Conservation (phyloP, 2,329 filamentous ascomycete genomes). For the Alternaria viburni region DNA sequence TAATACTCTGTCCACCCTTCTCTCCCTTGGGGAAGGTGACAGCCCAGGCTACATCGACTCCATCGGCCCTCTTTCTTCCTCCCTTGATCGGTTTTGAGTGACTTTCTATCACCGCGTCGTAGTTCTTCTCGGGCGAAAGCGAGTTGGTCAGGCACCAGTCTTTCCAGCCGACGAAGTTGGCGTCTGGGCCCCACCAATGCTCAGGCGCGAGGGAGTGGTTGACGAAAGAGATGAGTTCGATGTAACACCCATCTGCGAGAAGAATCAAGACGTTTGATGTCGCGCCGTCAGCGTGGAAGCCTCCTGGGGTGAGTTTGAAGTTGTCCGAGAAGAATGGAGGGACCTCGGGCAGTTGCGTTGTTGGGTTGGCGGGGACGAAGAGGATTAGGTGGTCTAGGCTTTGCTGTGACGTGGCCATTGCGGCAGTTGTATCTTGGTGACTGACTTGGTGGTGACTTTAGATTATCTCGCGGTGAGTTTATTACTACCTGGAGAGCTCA, state of each 20-base stretch:
- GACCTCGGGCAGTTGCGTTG: conserved; percentile 46
- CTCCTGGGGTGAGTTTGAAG: conserved; percentile 67
- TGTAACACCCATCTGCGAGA: conserved; percentile 68
- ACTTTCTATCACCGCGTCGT: conserved; percentile 30
- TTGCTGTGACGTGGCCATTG: conserved; percentile 11
- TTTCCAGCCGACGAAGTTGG: conserved; percentile 63
- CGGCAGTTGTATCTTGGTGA: neutral
- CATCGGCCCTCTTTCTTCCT: conserved; percentile 63
- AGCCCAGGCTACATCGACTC: conserved; percentile 64
- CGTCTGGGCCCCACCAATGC: conserved; percentile 66
- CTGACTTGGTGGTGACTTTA: neutral
- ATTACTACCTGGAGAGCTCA: neutral
- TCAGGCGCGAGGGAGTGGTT: conserved; percentile 52
- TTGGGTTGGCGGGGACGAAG: conserved; percentile 63
- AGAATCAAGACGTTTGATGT: conserved; percentile 69
- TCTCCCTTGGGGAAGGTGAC: conserved; percentile 59
- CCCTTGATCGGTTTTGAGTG: conserved; percentile 61
- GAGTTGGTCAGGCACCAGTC: conserved; percentile 58
- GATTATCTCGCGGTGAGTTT: neutral
- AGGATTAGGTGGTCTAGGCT: conserved; percentile 70
- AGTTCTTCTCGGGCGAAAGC: conserved; percentile 17
- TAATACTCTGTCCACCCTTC: conserved; percentile 37
- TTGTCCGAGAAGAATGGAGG: conserved; percentile 58
- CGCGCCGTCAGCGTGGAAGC: conserved; percentile 65
- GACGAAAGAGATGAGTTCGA: conserved; percentile 71